Evolutionary conservation across 106 monocot genomes (phyloP), one percentile per base, ranked within the genome.

Genomic region (Xerophyta viscosa): DNA sequence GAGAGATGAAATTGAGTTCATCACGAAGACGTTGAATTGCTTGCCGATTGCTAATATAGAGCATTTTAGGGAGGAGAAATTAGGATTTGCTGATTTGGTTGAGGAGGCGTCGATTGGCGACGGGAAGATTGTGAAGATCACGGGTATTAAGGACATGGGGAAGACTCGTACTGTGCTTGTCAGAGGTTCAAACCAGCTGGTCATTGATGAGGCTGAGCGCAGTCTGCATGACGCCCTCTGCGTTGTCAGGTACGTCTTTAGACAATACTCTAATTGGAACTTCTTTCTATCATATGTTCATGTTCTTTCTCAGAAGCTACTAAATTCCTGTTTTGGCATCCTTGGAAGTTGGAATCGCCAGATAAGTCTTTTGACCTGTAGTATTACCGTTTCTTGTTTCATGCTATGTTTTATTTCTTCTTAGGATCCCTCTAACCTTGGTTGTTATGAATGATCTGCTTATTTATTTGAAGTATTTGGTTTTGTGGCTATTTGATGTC

Each of bases 211-310:
- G 58, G 87, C 93, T 7, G 93, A 88, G 61, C 55, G 93, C 54
- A 94, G 93, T 61, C 87, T 94, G 24, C 93, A 88, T 37, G 93
- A 94, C 59, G 93, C 93, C 23, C 81, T 94, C 8, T 94, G 93
- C 66, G 93, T 94, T 27, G 81, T 94, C 75, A 84, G 92, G 92
- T 92, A 52, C 6, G n/a, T n/a, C n/a, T n/a, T n/a, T n/a, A n/a
- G n/a, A n/a, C n/a, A n/a, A n/a, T n/a, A n/a, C n/a, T n/a, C n/a
- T n/a, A n/a, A n/a, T n/a, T n/a, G n/a, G n/a, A n/a, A n/a, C n/a
- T n/a, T n/a, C n/a, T n/a, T n/a, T n/a, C n/a, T n/a, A 39, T 39
- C 15, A 39, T n/a, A n/a, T n/a, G n/a, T n/a, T n/a, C n/a, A n/a
- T n/a, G n/a, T n/a, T n/a, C n/a, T 15, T 8, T 1, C 3, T 39